Base-by-base conservation (phyloP, 495 filamentous ascomycete species). In the Penicillium canariense region DNA sequence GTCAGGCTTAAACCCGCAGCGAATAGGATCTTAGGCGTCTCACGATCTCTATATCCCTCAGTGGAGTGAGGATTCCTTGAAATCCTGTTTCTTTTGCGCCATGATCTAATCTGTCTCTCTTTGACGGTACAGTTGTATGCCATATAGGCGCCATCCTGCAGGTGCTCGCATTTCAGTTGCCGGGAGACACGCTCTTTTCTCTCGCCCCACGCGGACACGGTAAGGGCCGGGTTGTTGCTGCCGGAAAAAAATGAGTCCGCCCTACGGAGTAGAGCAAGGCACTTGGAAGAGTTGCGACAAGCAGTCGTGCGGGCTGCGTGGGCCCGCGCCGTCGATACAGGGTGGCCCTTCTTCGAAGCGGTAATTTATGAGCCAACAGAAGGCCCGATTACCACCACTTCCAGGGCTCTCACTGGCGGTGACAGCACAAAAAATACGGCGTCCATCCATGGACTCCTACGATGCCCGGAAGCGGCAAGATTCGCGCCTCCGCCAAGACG, bases 381-480 rank as follows among this genome's bases (percentile, higher is more conserved):
- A 3, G 18, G 9, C 23, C 25, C 4, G 9, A 50, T 26, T 30
- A 22, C 34, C 8, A 17, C 17, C 32, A 40, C 11, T 42, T 36
- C 0, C 10, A 18, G 2, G 1, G 25, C 12, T 48, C 4, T 56
- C 40, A 60, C 56, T 56, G 44, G 57, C 11, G 15, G n/a, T 4
- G 25, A 4, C 31, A 31, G 46, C 26, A 28, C 12, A n/a, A 23
- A 25, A 20, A 22, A 3, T 38, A 20, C 7, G 26, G 42, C n/a
- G 2, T 25, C 20, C 26, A 15, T 7, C 7, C 8, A 28, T 44
- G 27, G 38, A n/a, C 35, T 44, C 23, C 39, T 14, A 30, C 30
- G 39, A 50, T 40, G 1, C 18, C 57, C 32, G 53, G 56, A 60
- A 43, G 58, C 58, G 58, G 58, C 36, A 61, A 46, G 9, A 39